Evolutionary conservation across 352 stramenopile genomes (phyloP).

Genomic region (Pythium brassicae): DNA sequence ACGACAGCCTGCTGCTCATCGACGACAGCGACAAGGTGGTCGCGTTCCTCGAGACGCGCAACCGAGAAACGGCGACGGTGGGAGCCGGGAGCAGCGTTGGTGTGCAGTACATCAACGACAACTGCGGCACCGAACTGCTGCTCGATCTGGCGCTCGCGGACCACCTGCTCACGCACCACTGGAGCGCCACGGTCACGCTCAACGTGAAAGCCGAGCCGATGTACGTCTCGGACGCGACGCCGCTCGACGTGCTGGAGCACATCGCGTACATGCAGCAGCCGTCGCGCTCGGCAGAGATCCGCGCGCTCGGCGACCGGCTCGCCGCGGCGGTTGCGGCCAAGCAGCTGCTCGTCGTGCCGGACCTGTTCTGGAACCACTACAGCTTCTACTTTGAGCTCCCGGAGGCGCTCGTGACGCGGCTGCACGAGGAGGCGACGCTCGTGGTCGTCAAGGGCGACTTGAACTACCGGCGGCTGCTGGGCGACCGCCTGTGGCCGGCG

Average conservation of each 20-base stretch:
- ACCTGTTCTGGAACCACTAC: conserved; percentile 71
- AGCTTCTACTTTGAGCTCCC: conserved; percentile 75
- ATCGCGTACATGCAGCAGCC: conserved; percentile 44
- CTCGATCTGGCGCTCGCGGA: conserved; percentile 63
- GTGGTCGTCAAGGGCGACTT: conserved; percentile 97
- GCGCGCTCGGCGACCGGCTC: conserved; percentile 42
- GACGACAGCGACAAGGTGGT: conserved; percentile 55
- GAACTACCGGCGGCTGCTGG: conserved; percentile 95
- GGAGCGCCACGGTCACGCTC: conserved; percentile 54
- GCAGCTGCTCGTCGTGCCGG: conserved; percentile 18
- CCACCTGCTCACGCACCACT: conserved; percentile 45
- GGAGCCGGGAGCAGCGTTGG: conserved; percentile 3
- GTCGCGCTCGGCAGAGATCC: conserved; percentile 29
- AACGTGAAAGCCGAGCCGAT: conserved; percentile 74
- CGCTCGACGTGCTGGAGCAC: conserved; percentile 51
- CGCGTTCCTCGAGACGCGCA: conserved; percentile 24
- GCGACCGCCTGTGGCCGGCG: conserved; percentile 90
- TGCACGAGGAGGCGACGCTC: conserved; percentile 50
- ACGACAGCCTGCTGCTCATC: conserved; percentile 54
- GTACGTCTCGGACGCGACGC: conserved; percentile 77
- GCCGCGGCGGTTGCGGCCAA: conserved; percentile 21
- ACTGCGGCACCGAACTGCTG: conserved; percentile 69
- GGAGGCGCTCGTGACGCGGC: conserved; percentile 17
- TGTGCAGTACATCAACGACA: conserved; percentile 77
- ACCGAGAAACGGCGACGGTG: background rate